Base-by-base conservation (phyloP, 2,329 filamentous ascomycete species). In the Elsinoe australis region DNA sequence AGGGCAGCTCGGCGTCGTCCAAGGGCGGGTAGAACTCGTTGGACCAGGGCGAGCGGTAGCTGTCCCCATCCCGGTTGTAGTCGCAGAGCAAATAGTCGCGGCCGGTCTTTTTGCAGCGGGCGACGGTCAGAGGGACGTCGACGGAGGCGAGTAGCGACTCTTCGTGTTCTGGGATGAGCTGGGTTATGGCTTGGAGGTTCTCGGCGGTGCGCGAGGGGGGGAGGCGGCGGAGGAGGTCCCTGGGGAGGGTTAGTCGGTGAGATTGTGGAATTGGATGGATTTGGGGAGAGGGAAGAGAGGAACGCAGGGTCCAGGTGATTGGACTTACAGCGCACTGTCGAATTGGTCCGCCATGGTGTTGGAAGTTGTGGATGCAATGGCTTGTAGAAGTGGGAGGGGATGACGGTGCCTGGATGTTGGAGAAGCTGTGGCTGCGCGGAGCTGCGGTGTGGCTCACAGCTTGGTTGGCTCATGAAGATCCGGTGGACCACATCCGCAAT, bases 31-130 rank as follows among this genome's bases (percentile, higher is more conserved):
- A 88, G 67, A 98, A 98, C 69, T 95, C 85, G 71, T 96, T 96
- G 71, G 84, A 92, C 92, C 92, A 98, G n/a, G 92, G 92, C 56
- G 87, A 94, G 54, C 92, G 85, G 77, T 95, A 95, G 70, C 85
- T 94, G 71, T 95, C 90, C 54, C 92, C 92, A 69, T 98, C 92
- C 55, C 92, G 89, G 76, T 98, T 98, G 78, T 98, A 98, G 77
- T 98, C 92, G 75, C 92, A 98, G 61, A 95, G 85, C 45, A 98
- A 80, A 73, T 95, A 98, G 71, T 96, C 92, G 58, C 90, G 85
- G 59, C 88, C 87, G 24, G 87, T 85, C 69, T 89, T 85, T 58
- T 80, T 80, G 75, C 92, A 96, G 56, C 86, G 84, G 59, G 84
- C 82, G 54, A 94, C 78, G 51, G 85, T 82, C 50, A 98, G 82